phyloP scores from a whole-genome alignment of 352 stramenopile genomes.

The Globisporangium lucens region DNA sequence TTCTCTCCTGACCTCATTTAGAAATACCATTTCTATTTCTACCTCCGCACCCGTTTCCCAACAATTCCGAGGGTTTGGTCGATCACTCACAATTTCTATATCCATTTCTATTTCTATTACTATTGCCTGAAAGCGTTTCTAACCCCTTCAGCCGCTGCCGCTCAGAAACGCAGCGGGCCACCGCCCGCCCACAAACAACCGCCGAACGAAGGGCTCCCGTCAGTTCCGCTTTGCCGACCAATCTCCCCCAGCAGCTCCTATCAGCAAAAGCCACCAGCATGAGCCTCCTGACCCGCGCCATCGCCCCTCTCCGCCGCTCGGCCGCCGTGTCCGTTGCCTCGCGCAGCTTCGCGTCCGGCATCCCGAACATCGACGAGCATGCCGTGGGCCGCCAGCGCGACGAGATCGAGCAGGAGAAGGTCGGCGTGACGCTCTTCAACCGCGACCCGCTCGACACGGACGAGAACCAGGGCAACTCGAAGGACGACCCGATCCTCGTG shows the following conservation, averaged over 20 bases:
- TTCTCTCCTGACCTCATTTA: not conserved
- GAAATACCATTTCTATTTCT: constrained; percentile 21
- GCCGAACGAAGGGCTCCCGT: constrained; percentile 21
- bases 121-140: constrained; percentile 2
- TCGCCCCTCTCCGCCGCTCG: constrained; percentile 53
- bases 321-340: constrained; percentile 26
- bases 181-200: not conserved
- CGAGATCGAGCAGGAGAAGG: constrained; percentile 69
- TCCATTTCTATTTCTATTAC: constrained; percentile 13
- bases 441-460: constrained; percentile 83
- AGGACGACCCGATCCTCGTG: constrained; percentile 86
- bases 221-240: constrained; percentile 19
- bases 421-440: constrained; percentile 73
- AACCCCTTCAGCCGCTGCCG: not conserved
- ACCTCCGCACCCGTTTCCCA: not conserved
- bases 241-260: constrained; percentile 8
- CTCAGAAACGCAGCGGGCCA: constrained; percentile 18
- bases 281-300: constrained; percentile 46
- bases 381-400: constrained; percentile 75
- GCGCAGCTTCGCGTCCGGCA: constrained; percentile 60
- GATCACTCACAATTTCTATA: not conserved
- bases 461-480: constrained; percentile 86
- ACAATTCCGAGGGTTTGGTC: not conserved
- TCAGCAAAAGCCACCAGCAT: constrained; percentile 17
- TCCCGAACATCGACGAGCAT: constrained; percentile 78